These are phyloP conservation scores for Lentinula detonsa DNA, from an alignment of 768 basidiomycete genomes.

Conservation along the genomic window DNA sequence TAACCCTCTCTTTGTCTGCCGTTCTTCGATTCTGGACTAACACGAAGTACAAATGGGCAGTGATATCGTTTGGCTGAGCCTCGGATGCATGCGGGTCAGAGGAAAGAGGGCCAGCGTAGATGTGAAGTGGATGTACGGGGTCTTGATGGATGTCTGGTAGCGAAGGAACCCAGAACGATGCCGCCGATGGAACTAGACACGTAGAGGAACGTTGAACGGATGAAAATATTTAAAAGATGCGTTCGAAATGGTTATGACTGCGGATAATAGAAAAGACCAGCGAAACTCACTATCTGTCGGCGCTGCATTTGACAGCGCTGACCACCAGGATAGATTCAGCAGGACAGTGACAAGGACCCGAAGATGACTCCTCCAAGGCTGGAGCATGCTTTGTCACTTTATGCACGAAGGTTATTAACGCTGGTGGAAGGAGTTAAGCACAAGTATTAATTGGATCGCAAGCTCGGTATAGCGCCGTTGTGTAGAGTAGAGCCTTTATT, in stretches of 20 bases:
- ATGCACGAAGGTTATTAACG: background rate
- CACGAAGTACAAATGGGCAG: conserved; percentile 83
- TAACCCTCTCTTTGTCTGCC: conserved; percentile 85
- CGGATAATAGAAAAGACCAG: background rate
- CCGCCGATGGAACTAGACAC: conserved; percentile 62
- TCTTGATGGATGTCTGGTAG: conserved; percentile 77
- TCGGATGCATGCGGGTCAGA: conserved; percentile 59
- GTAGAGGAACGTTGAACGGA: background rate
- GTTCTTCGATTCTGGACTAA: conserved; percentile 80
- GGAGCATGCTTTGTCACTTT: background rate
- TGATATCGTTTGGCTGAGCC: conserved; percentile 52
- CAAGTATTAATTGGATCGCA: background rate
- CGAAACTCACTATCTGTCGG: conserved; percentile 34
- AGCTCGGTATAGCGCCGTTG: background rate
- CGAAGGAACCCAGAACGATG: conserved; percentile 75
- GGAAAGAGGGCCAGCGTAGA: conserved; percentile 82
- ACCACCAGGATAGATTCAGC: background rate
- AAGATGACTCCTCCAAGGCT: background rate
- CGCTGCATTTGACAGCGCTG: conserved; percentile 16
- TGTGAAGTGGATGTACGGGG: conserved; percentile 60
- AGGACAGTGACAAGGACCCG: background rate
- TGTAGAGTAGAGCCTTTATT: background rate
- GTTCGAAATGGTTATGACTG: background rate
- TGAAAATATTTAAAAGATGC: background rate
- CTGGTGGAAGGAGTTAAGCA: background rate